Conservation (phyloP, 768 basidiomycete genomes). For the Trametes sanguinea region DNA sequence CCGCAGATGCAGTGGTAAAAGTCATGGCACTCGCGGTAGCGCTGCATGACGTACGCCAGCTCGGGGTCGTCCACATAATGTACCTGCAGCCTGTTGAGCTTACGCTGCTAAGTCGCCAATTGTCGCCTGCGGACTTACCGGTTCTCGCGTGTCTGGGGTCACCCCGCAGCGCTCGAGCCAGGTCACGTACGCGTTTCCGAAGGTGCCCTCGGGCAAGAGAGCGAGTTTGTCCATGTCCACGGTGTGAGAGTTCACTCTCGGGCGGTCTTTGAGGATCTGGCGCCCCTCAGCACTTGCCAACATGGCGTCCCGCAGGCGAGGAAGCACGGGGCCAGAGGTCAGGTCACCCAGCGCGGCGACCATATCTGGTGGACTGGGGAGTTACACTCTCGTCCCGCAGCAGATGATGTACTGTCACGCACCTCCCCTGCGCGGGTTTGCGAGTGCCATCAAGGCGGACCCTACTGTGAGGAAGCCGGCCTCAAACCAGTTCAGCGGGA, state of each 20-base stretch:
- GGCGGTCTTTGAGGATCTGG: conserved; percentile 78
- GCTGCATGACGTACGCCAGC: conserved; percentile 96
- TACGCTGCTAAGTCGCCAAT: no score
- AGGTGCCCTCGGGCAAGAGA: conserved; percentile 72
- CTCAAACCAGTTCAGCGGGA: conserved; percentile 81
- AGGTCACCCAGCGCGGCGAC: conserved; percentile 93
- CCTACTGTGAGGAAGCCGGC: conserved; percentile 85
- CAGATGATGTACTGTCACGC: background rate
- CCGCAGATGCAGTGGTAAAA: conserved; percentile 92
- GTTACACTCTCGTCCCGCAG: background rate
- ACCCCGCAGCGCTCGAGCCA: conserved; percentile 90
- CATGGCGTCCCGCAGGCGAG: conserved; percentile 76
- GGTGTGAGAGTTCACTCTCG: conserved; percentile 75
- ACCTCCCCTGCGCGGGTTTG: conserved; percentile 86
- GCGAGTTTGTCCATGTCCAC: conserved; percentile 72
- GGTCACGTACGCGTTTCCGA: conserved; percentile 83
- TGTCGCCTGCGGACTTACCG: conserved; percentile 49
- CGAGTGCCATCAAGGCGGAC: conserved; percentile 78
- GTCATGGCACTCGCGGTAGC: conserved; percentile 97
- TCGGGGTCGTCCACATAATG: conserved; percentile 94
- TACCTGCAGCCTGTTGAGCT: conserved; percentile 59
- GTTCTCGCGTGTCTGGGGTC: conserved; percentile 91
- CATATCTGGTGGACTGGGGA: conserved; percentile 65
- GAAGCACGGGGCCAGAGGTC: conserved; percentile 79
- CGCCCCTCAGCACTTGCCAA: conserved; percentile 80